Percentiles rank a stretch among this genome's conserved stretches.
Conservation (phyloP, 163 green algal species). For the Chlamydomonas reinhardtii region DNA sequence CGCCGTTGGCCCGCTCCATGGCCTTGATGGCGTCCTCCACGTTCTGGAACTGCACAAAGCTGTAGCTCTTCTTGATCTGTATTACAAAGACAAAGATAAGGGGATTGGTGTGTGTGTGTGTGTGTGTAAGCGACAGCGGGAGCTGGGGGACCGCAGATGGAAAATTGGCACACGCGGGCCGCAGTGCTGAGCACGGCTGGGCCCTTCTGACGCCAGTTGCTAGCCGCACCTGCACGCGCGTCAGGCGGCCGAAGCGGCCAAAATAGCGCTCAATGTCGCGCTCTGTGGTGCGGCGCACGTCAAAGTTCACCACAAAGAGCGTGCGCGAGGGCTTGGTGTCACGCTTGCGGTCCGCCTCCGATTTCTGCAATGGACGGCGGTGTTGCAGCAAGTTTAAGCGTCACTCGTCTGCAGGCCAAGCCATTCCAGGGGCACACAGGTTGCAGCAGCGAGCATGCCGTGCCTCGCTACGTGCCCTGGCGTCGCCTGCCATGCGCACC, state of each 20-base stretch:
- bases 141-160: no score
- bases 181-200: no score
- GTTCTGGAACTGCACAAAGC: slow-evolving; percentile 72
- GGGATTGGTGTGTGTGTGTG: no score
- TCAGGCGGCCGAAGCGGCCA: slow-evolving; percentile 75
- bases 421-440: no score
- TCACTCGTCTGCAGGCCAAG: no score
- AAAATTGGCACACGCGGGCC: no score
- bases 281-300: slow-evolving; percentile 29
- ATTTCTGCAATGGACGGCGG: background rate
- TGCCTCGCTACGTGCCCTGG: no score
- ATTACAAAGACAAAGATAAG: no score
- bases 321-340: slow-evolving; percentile 38
- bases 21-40: slow-evolving; percentile 23
- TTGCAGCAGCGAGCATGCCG: no score
- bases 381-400: no score
- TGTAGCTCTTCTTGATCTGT: slow-evolving; percentile 87
- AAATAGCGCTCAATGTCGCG: slow-evolving; percentile 65
- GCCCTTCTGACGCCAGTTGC: no score
- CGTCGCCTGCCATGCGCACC: slow-evolving; percentile 66
- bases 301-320: slow-evolving; percentile 55
- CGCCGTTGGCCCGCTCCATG: slow-evolving; percentile 29
- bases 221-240: slow-evolving; percentile 55
- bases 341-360: slow-evolving; percentile 48
- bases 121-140: no score